Evolutionary conservation across 1,284 basidiomycete genomes (phyloP).

Genomic region (Inonotus hispidus): DNA sequence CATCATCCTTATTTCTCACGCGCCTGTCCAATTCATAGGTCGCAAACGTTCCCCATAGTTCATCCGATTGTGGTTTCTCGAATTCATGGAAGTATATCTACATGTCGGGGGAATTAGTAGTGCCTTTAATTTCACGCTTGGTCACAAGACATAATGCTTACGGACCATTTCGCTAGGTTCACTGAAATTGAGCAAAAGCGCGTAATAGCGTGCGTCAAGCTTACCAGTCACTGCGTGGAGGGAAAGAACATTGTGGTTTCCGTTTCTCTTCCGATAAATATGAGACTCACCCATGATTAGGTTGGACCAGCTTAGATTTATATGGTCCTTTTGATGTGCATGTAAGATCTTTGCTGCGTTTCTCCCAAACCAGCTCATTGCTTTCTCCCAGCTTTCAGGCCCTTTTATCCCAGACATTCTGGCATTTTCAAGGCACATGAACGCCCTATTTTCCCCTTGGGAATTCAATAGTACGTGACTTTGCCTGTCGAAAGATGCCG

Average conservation of each 20-base stretch:
- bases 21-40: too few relatives aligned
- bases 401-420: neutral
- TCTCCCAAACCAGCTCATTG: neutral
- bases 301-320: neutral
- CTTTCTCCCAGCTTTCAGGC: neutral
- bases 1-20: too few relatives aligned
- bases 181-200: neutral
- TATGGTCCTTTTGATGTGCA: neutral
- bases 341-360: neutral
- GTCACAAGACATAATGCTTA: neutral
- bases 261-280: neutral
- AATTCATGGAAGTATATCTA: constrained; percentile 1
- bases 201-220: neutral
- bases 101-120: neutral
- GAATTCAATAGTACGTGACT: too few relatives aligned
- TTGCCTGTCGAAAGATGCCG: too few relatives aligned
- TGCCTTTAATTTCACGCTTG: too few relatives aligned
- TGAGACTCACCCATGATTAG: neutral
- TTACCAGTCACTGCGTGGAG: neutral
- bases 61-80: neutral
- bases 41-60: constrained; percentile 2
- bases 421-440: neutral
- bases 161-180: neutral
- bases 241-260: neutral
- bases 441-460: neutral